These are phyloP conservation scores for Rhizopus stolonifer DNA, from an alignment of 371 early-diverging fungal genomes.

Conservation along the genomic window DNA sequence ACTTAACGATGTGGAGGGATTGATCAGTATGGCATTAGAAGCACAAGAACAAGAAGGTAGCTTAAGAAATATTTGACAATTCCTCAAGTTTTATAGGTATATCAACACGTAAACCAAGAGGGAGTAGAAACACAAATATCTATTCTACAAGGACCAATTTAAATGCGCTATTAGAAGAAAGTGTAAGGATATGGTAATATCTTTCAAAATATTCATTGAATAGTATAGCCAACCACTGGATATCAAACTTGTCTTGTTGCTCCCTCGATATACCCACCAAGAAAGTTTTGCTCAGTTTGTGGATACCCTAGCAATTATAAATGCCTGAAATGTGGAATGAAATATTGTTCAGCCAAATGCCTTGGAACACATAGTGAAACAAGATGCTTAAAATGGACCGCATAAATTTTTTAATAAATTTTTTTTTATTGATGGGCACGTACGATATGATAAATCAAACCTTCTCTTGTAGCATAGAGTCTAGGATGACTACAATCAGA, in stretches of 20 bases:
- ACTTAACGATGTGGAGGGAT: conserved; percentile 56
- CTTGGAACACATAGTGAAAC: conserved; percentile 62
- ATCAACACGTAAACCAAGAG: conserved; percentile 26
- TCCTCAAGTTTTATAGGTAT: no score
- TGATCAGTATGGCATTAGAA: conserved; percentile 52
- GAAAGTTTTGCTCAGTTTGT: conserved; percentile 70
- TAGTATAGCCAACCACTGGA: conserved; percentile 27
- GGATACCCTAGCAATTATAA: conserved; percentile 61
- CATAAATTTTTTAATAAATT: conserved; percentile 1
- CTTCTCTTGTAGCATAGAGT: conserved; percentile 46
- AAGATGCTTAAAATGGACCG: conserved; percentile 43
- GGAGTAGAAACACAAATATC: conserved; percentile 26
- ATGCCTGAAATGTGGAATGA: conserved; percentile 66
- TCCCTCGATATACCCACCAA: conserved; percentile 58
- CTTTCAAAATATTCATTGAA: conserved; percentile 18
- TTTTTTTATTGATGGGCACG: conserved; percentile 35
- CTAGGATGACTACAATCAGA: conserved; percentile 39
- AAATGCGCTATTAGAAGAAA: conserved; percentile 53
- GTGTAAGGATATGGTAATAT: conserved; percentile 27
- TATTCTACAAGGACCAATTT: conserved; percentile 54
- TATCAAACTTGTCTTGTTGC: conserved; percentile 57
- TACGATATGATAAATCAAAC: conserved; percentile 48
- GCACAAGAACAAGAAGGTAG: conserved; percentile 43
- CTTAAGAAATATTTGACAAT: no score
- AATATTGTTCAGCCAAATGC: conserved; percentile 62